Conservation (phyloP, 23 red algal species). For the Gracilaria vermiculophylla region DNA sequence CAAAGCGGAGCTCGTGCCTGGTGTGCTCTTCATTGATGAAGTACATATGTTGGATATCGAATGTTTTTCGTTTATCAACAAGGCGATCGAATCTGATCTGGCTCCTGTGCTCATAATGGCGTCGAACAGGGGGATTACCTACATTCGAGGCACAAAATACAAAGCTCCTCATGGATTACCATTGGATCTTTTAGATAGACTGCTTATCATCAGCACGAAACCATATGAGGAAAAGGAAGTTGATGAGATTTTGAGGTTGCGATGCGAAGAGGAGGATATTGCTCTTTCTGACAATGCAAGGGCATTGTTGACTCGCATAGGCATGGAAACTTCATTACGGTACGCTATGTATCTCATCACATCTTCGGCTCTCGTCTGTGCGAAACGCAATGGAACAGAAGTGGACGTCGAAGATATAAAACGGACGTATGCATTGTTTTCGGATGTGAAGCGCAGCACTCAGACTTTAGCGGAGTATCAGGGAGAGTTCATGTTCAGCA, state of each 20-base stretch:
- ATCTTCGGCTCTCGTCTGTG: constrained; percentile 82
- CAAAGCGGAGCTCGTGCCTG: constrained; percentile 88
- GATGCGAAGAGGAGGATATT: constrained; percentile 98
- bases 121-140: constrained; percentile 92
- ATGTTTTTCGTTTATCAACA: constrained; percentile 97
- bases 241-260: constrained; percentile 75
- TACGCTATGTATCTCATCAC: constrained; percentile 99
- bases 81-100: constrained; percentile 85
- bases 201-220: constrained; percentile 92
- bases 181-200: constrained; percentile 88
- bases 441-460: constrained; percentile 87
- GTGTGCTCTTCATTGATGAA: constrained; percentile 99
- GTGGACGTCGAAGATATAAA: constrained; percentile 98
- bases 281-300: constrained; percentile 68
- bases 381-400: constrained; percentile 70
- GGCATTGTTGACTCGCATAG: constrained; percentile 83
- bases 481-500: constrained; percentile 88
- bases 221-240: constrained; percentile 83
- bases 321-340: constrained; percentile 85
- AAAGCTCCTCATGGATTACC: constrained; percentile 93
- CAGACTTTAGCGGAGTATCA: constrained; percentile 84
- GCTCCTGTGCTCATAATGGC: constrained; percentile 91
- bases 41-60: constrained; percentile 99
- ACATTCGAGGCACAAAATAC: constrained; percentile 88
- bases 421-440: constrained; percentile 83